Conservation (phyloP, 2,329 filamentous ascomycete species). For the Podosphaera leucotricha region DNA sequence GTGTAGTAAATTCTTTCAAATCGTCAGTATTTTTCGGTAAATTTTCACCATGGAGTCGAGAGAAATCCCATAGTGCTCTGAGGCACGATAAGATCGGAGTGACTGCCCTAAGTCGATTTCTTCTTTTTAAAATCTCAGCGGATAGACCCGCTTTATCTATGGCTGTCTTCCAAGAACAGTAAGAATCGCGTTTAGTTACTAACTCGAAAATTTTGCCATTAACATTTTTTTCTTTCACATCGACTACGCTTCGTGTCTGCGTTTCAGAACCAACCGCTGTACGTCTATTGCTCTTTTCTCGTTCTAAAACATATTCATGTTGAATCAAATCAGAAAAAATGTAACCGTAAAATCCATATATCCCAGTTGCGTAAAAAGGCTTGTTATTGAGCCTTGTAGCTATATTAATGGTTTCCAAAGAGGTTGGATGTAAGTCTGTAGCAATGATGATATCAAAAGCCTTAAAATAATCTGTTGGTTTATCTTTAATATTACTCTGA, state of each 20-base stretch:
- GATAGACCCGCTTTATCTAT: conserved; percentile 51
- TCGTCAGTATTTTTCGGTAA: conserved; percentile 37
- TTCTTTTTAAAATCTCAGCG: conserved; percentile 42
- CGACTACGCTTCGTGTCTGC: conserved; percentile 50
- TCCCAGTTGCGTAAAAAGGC: conserved; percentile 72
- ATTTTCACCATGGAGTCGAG: conserved; percentile 26
- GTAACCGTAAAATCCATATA: conserved; percentile 82
- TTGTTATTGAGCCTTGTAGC: conserved; percentile 54
- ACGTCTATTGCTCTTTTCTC: conserved; percentile 53
- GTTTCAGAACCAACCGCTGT: conserved; percentile 42
- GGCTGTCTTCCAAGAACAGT: conserved; percentile 70
- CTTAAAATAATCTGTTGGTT: conserved; percentile 51
- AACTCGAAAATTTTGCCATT: conserved; percentile 53
- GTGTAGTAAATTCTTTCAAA: conserved; percentile 49
- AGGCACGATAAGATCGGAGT: conserved; percentile 67
- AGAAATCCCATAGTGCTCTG: conserved; percentile 75
- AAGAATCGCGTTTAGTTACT: conserved; percentile 77
- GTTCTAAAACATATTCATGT: conserved; percentile 75
- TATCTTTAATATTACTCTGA: conserved; percentile 38
- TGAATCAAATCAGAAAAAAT: conserved; percentile 82
- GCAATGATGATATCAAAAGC: conserved; percentile 72
- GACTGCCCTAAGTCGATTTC: conserved; percentile 50
- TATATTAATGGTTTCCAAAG: conserved; percentile 61
- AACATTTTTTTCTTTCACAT: conserved; percentile 46
- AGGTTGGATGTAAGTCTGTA: conserved; percentile 59